phyloP scores from a whole-genome alignment of 2,329 filamentous ascomycete species.

The Colletotrichum sp. region DNA sequence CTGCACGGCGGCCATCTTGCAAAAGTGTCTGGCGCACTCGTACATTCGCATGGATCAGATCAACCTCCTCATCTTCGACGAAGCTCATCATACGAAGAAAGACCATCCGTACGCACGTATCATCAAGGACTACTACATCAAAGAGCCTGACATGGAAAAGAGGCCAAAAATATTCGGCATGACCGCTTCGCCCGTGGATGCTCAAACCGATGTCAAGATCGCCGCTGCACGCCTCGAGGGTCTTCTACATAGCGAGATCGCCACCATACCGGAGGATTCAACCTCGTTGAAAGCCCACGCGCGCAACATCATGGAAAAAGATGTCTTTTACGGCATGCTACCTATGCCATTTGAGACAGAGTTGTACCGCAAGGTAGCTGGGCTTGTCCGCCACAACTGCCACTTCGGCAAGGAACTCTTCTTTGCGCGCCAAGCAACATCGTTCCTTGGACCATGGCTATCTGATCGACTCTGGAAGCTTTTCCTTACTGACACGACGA shows the following conservation, averaged over 20 bases:
- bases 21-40: conserved; percentile 77
- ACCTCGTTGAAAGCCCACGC: conserved; percentile 32
- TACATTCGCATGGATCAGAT: conserved; percentile 84
- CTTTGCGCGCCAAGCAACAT: conserved; percentile 64
- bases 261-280: conserved; percentile 63
- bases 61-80: conserved; percentile 92
- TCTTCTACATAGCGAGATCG: conserved; percentile 82
- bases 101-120: conserved; percentile 90
- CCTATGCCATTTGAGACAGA: conserved; percentile 63
- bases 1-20: conserved; percentile 88
- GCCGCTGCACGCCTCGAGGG: conserved; percentile 78
- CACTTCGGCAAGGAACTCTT: conserved; percentile 62
- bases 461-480: conserved; percentile 83
- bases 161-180: conserved; percentile 89
- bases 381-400: conserved; percentile 41
- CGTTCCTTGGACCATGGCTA: conserved; percentile 81
- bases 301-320: conserved; percentile 58
- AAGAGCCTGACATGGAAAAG: conserved; percentile 43
- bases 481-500: conserved; percentile 67
- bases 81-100: conserved; percentile 95
- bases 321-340: conserved; percentile 48
- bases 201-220: conserved; percentile 73
- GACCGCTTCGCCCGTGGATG: conserved; percentile 95
- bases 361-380: conserved; percentile 64
- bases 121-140: conserved; percentile 83